Base-by-base conservation (phyloP, 805 yeast genomes). In the Saccharomycopsis guyanensis region DNA sequence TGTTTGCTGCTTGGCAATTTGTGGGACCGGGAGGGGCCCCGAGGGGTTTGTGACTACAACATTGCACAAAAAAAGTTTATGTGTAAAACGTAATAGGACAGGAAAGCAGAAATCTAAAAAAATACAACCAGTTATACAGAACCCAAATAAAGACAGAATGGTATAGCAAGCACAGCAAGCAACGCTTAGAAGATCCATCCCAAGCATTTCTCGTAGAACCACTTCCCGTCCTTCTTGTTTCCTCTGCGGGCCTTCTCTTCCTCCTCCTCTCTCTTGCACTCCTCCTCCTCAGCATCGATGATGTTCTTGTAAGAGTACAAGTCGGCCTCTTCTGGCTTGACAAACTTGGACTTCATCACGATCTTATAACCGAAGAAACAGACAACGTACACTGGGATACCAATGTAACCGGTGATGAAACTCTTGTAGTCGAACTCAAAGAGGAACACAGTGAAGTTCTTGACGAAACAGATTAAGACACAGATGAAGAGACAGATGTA, bases 321-420 rank as follows among this genome's bases (percentile, higher is more conserved):
- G 60, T 82, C 91, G 23, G 75, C 82, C 54, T 80, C 85, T 38
- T 63, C 65, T 4, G 85, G 72, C 35, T 57, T 61, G 44, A 75
- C 68, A 24, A 69, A 49, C 55, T 68, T 70, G 29, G 83, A 69
- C 60, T 71, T 78, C 59, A 63, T 64, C 52, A 65, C 53, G 33
- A 79, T n/a, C 65, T 82, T 82, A 69, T 76, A 80, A 4, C 85
- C 86, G 51, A 72, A 55, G 53, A 66, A 72, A 49, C 73, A 66
- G 40, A 76, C 65, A 31, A 79, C 34, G 55, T 71, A 83, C 8
- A 82, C 78, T 31, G 86, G 86, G 40, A 82, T 71, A 31, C 85
- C 84, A 57, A 84, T 80, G 65, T 84, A 84, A 38, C 88, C 88
- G 29, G 93, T 82, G 58, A 84, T 82, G 58, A 84, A 84, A 18